Conservation (phyloP, 129 eudicot genomes). For the Flaveria robusta region DNA sequence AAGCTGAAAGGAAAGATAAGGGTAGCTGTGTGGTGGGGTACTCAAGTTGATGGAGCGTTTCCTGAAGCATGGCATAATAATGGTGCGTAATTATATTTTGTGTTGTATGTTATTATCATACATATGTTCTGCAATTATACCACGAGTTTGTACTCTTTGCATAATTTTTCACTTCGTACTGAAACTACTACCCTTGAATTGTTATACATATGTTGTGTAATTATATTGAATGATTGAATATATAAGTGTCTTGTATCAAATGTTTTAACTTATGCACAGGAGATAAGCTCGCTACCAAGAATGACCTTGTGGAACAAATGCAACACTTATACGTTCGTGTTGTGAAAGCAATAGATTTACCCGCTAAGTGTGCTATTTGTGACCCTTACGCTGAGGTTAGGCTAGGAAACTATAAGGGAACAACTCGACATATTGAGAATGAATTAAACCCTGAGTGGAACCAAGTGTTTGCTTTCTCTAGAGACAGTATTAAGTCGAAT, state of each 20-base stretch:
- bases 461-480: constrained; percentile 64
- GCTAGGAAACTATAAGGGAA: constrained; percentile 61
- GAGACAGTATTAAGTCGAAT: constrained; percentile 49
- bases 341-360: constrained; percentile 58
- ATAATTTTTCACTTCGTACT: too few species aligned
- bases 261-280: too few species aligned
- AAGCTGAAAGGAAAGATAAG: constrained; percentile 55
- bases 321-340: constrained; percentile 62
- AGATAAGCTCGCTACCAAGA: constrained; percentile 58
- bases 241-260: too few species aligned
- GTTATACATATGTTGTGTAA: too few species aligned
- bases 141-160: too few species aligned
- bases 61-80: constrained; percentile 70
- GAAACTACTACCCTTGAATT: too few species aligned
- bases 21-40: constrained; percentile 72
- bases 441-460: constrained; percentile 59
- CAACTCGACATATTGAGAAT: constrained; percentile 54
- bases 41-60: constrained; percentile 62
- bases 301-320: constrained; percentile 70
- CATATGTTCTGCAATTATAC: too few species aligned
- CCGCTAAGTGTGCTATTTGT: constrained; percentile 48
- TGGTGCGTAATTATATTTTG: constrained; percentile 33
- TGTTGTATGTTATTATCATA: too few species aligned
- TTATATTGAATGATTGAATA: too few species aligned
- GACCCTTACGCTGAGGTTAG: constrained; percentile 59